A percentile compares a stretch with the other conserved stretches of the same genome.
Conservation (phyloP, 768 basidiomycete genomes). For the Pulveroboletus sp. region DNA sequence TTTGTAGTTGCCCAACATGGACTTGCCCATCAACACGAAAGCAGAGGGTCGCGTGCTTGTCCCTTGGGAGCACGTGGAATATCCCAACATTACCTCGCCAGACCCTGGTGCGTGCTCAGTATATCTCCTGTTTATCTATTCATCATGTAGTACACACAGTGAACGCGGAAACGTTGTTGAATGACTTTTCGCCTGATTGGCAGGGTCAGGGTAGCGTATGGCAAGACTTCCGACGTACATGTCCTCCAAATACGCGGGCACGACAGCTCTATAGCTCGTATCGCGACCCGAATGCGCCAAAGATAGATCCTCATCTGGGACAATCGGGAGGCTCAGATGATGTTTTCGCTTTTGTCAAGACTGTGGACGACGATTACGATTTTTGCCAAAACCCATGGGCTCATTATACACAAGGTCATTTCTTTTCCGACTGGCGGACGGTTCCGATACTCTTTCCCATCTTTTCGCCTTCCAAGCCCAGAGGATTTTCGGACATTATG, state of each 20-base stretch:
- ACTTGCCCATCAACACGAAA: constrained; percentile 89
- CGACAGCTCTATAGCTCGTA: constrained; percentile 80
- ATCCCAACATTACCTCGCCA: constrained; percentile 61
- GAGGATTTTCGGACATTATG: constrained; percentile 84
- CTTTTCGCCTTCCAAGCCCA: constrained; percentile 85
- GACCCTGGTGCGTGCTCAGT: constrained; percentile 28
- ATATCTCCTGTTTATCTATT: background rate
- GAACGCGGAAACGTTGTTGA: constrained; percentile 55
- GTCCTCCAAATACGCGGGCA: constrained; percentile 71
- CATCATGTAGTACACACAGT: constrained; percentile 26
- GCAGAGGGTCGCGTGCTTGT: constrained; percentile 92
- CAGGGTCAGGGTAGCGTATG: constrained; percentile 77
- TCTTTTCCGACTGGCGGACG: constrained; percentile 95
- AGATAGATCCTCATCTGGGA: constrained; percentile 26
- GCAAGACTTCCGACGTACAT: constrained; percentile 94
- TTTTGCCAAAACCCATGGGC: constrained; percentile 82
- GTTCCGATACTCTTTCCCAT: constrained; percentile 88
- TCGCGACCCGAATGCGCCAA: constrained; percentile 42
- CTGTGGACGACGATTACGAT: constrained; percentile 63
- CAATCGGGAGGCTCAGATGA: constrained; percentile 33
- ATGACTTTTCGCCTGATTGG: constrained; percentile 81
- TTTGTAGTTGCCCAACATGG: constrained; percentile 82
- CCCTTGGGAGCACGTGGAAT: constrained; percentile 82
- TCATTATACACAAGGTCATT: constrained; percentile 87
- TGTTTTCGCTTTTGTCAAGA: constrained; percentile 61